Evolutionary conservation across 2,329 filamentous ascomycete genomes (phyloP).

Genomic region (Ceratocystis eucalypticola): DNA sequence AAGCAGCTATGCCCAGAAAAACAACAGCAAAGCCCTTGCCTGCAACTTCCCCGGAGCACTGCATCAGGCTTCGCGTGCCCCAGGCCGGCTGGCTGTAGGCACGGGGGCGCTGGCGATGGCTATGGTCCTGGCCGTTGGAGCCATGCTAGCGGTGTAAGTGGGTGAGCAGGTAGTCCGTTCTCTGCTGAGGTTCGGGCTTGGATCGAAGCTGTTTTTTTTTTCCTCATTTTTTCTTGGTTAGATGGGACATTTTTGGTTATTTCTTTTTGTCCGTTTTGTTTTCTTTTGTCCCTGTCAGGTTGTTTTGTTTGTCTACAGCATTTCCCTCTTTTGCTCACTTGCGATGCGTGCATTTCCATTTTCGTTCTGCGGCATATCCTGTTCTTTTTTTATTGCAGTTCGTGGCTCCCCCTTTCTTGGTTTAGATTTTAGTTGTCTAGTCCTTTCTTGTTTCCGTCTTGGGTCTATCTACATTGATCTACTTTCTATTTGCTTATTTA

Average conservation of each 20-base stretch:
- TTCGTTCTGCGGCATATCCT: background rate
- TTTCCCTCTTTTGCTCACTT: background rate
- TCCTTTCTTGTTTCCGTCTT: background rate
- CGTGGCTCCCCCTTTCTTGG: background rate
- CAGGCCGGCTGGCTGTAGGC: background rate
- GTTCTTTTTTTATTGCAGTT: background rate
- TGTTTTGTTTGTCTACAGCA: background rate
- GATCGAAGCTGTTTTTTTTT: background rate
- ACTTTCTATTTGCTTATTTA: too few relatives aligned
- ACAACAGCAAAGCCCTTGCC: conserved; percentile 23
- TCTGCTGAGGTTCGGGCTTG: background rate
- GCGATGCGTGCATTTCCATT: background rate
- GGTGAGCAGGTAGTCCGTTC: background rate
- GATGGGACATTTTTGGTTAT: background rate
- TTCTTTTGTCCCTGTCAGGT: background rate
- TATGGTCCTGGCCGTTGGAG: background rate
- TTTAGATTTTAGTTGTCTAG: background rate
- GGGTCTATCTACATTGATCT: background rate
- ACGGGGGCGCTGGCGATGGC: background rate
- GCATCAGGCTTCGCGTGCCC: conserved; percentile 15
- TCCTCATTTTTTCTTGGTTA: background rate
- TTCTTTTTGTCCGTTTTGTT: background rate
- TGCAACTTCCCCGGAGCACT: conserved; percentile 26
- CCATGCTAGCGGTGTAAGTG: background rate
- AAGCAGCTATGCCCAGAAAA: conserved; percentile 27